A percentile compares a stretch with the other conserved stretches of the same genome.
These are phyloP conservation scores for Musa troglodytarum DNA, from an alignment of 176 grass and related monocot genomes.

Conservation along the genomic window DNA sequence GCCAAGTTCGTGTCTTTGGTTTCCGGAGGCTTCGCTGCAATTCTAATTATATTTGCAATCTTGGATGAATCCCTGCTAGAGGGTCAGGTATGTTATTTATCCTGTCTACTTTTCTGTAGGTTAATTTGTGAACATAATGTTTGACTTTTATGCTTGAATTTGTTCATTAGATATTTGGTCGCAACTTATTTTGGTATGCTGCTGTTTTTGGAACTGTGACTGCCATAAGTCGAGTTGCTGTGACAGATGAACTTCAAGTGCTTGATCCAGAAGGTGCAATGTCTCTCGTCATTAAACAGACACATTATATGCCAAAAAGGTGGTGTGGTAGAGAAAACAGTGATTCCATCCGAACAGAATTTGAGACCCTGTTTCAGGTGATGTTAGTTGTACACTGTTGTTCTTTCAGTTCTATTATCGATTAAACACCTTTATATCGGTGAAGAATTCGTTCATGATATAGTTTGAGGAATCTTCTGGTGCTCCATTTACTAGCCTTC, in stretches of 20 bases:
- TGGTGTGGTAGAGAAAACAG: constrained; percentile 88
- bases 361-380: constrained; percentile 87
- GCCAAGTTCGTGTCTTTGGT: constrained; percentile 97
- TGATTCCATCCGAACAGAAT: constrained; percentile 69
- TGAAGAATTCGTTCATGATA: not conserved
- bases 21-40: constrained; percentile 91
- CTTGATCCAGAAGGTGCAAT: constrained; percentile 87
- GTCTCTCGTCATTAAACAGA: constrained; percentile 70
- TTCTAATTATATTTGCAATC: constrained; percentile 82
- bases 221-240: constrained; percentile 77
- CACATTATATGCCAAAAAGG: constrained; percentile 89
- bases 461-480: not conserved
- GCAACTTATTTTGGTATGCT: constrained; percentile 97
- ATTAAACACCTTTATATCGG: not conserved
- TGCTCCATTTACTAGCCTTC: not conserved
- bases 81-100: constrained; percentile 61
- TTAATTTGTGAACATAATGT: not conserved
- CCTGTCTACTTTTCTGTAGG: not conserved
- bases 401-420: not conserved
- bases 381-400: not conserved
- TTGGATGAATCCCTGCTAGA: constrained; percentile 87
- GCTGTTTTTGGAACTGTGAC: constrained; percentile 96
- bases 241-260: constrained; percentile 92
- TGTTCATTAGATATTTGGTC: constrained; percentile 58
- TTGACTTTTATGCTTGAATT: constrained; percentile 12